These are phyloP conservation scores for Stephanodiscus minutulus DNA, from an alignment of 108 stramenopile species.

Conservation along the genomic window DNA sequence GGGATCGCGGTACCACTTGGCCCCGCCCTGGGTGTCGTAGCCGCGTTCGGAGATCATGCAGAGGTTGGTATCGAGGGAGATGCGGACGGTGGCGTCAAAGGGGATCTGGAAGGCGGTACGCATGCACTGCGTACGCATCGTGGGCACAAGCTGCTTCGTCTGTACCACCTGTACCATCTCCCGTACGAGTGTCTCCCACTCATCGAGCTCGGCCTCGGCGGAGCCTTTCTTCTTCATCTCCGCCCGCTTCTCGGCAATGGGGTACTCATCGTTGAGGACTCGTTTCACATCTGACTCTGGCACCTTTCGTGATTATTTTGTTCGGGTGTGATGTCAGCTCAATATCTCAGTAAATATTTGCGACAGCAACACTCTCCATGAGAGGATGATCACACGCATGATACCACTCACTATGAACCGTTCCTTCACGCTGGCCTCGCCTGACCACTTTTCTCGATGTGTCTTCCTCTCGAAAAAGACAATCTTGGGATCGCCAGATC, in stretches of 20 bases:
- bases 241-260: conserved; percentile 78
- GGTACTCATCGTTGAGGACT: conserved; percentile 83
- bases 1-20: conserved; percentile 93
- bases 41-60: conserved; percentile 97
- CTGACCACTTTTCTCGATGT: conserved; percentile 98
- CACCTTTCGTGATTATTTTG: conserved; percentile 32
- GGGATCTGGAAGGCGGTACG: conserved; percentile 97
- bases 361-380: background rate
- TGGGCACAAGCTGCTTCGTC: conserved; percentile 93
- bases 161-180: conserved; percentile 90
- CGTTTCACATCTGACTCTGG: conserved; percentile 79
- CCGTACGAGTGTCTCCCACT: conserved; percentile 87
- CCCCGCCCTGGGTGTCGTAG: conserved; percentile 84
- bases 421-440: conserved; percentile 95
- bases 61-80: conserved; percentile 94
- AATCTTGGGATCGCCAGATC: conserved; percentile 77
- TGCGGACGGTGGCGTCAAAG: conserved; percentile 95
- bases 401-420: conserved; percentile 88
- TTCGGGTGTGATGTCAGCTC: background rate
- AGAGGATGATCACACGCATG: background rate
- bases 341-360: background rate
- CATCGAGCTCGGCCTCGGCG: conserved; percentile 82
- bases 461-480: conserved; percentile 99
- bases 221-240: conserved; percentile 82
- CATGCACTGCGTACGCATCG: conserved; percentile 96